A percentile compares a stretch with the other conserved stretches of the same genome.
These are phyloP conservation scores for Pontederia paniculata DNA, from an alignment of 176 grass and related monocot species.

Conservation along the genomic window DNA sequence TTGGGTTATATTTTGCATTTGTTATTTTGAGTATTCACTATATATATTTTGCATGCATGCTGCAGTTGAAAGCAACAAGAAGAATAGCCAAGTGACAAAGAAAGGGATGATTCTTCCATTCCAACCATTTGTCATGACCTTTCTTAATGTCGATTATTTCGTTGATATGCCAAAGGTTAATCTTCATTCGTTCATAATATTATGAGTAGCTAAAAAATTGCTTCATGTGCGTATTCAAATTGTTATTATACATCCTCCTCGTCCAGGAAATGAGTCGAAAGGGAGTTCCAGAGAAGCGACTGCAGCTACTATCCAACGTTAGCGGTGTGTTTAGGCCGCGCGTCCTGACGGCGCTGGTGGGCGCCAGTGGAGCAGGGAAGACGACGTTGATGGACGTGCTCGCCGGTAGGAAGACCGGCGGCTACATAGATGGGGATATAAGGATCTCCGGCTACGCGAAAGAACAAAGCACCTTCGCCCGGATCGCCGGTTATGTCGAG, in stretches of 20 bases:
- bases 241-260: neutral
- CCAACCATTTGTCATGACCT: slow-evolving; percentile 55
- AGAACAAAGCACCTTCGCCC: slow-evolving; percentile 59
- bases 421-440: slow-evolving; percentile 63
- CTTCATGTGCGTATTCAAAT: neutral
- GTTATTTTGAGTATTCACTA: no score
- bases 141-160: slow-evolving; percentile 57
- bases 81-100: slow-evolving; percentile 7
- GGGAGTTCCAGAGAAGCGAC: slow-evolving; percentile 35
- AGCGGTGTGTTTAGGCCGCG: slow-evolving; percentile 58
- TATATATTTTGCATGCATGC: neutral
- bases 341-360: slow-evolving; percentile 66
- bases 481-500: slow-evolving; percentile 78
- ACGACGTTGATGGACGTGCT: slow-evolving; percentile 75
- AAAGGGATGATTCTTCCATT: slow-evolving; percentile 67
- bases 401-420: slow-evolving; percentile 60
- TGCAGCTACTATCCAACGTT: slow-evolving; percentile 53
- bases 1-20: neutral
- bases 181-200: neutral
- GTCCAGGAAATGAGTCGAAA: slow-evolving; percentile 38
- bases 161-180: slow-evolving; percentile 57
- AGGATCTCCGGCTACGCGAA: slow-evolving; percentile 54
- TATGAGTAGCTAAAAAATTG: slow-evolving; percentile 1
- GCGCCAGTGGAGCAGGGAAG: slow-evolving; percentile 71
- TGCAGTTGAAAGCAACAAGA: slow-evolving; percentile 5